These are phyloP conservation scores for Arthromyces matolae DNA, from an alignment of 768 basidiomycete genomes.

Conservation along the genomic window DNA sequence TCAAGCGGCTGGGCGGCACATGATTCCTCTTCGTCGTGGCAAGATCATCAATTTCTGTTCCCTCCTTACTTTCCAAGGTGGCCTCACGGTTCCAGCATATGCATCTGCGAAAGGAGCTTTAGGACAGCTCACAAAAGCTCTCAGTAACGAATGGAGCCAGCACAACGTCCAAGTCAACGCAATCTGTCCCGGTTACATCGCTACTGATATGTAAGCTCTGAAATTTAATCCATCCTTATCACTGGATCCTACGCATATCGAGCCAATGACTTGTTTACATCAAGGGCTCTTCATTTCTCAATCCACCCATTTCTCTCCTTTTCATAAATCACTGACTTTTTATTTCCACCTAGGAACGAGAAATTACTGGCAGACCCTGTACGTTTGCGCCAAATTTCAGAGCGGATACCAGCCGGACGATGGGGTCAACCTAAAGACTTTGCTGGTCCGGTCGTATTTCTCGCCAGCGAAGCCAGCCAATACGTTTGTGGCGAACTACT, in stretches of 20 bases:
- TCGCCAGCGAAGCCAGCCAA: constrained; percentile 63
- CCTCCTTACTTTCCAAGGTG: constrained; percentile 59
- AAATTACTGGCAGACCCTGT: constrained; percentile 52
- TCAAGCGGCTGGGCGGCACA: constrained; percentile 85
- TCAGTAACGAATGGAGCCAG: constrained; percentile 91
- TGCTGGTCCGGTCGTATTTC: constrained; percentile 67
- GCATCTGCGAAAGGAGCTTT: constrained; percentile 89
- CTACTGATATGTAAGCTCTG: constrained; percentile 73
- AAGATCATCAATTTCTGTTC: constrained; percentile 76
- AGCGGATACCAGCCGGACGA: constrained; percentile 66
- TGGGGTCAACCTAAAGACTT: constrained; percentile 76
- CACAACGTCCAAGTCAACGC: constrained; percentile 87
- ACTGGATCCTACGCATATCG: constrained; percentile 4
- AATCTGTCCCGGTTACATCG: constrained; percentile 85
- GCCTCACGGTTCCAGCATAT: constrained; percentile 82
- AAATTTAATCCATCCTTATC: neutral
- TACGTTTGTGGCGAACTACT: constrained; percentile 72
- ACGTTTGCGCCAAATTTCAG: constrained; percentile 66
- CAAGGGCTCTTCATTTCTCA: constrained; percentile 2
- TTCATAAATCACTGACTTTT: neutral
- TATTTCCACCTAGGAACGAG: constrained; percentile 41
- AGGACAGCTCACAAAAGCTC: constrained; percentile 81
- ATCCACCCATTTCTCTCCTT: neutral
- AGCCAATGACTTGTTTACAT: no score
- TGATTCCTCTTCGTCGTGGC: constrained; percentile 65